phyloP scores from a whole-genome alignment of 192 early-diverging fungal species.

The Coemansia furcata region DNA sequence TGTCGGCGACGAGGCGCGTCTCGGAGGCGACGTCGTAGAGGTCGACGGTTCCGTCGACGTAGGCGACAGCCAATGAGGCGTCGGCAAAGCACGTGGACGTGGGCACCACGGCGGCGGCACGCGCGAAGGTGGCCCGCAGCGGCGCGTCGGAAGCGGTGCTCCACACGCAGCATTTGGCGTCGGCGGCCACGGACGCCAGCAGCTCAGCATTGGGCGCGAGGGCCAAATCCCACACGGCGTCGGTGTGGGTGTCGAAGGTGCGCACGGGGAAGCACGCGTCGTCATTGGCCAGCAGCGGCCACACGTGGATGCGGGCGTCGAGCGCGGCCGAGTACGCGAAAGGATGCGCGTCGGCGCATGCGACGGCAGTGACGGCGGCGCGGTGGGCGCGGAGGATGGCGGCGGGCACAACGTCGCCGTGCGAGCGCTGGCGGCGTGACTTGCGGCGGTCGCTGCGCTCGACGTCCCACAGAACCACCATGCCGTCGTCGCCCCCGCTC shows the following conservation, averaged over 20 bases:
- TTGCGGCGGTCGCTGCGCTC: slow-evolving; percentile 10
- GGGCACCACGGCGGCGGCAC: background rate
- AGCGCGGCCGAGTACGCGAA: slow-evolving; percentile 45
- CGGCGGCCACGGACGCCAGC: slow-evolving; percentile 46
- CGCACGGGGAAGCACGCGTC: slow-evolving; percentile 20
- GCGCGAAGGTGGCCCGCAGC: background rate
- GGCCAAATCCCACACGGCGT: slow-evolving; percentile 48
- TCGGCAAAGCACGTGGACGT: slow-evolving; percentile 17
- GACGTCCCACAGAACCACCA: slow-evolving; percentile 46
- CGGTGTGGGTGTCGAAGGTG: slow-evolving; percentile 24
- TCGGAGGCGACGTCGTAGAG: slow-evolving; percentile 14
- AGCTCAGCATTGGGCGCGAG: slow-evolving; percentile 8
- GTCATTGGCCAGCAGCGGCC: slow-evolving; percentile 9
- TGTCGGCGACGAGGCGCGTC: background rate
- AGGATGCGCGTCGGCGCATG: background rate
- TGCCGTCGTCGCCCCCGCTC: slow-evolving; percentile 40
- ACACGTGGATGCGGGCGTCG: slow-evolving; percentile 36
- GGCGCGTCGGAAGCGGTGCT: slow-evolving; percentile 3
- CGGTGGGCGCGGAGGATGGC: slow-evolving; percentile 36
- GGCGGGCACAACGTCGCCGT: slow-evolving; percentile 11
- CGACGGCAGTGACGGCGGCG: slow-evolving; percentile 43
- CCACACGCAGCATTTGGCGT: slow-evolving; percentile 40
- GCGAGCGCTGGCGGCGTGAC: background rate
- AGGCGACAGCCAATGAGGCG: slow-evolving; percentile 16
- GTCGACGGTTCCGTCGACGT: slow-evolving; percentile 18